Conservation (phyloP, 768 basidiomycete genomes). For the Cystofilobasidium capitatum region DNA sequence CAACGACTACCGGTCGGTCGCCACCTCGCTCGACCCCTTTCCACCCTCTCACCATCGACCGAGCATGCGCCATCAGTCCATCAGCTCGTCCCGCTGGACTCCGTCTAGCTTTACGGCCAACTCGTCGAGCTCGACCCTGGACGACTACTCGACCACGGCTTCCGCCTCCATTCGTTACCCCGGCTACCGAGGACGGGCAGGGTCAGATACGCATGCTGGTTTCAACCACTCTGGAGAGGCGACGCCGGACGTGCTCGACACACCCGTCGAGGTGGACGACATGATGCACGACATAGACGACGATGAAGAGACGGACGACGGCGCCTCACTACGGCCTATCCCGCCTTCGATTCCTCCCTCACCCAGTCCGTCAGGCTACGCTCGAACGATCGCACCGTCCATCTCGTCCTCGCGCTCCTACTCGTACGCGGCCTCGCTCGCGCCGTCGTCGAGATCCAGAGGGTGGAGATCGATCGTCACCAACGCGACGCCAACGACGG, state of each 20-base stretch:
- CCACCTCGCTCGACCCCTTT: slow-evolving; percentile 26
- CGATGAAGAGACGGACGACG: slow-evolving; percentile 60
- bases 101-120: not conserved
- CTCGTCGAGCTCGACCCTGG: slow-evolving; percentile 10
- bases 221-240: not conserved
- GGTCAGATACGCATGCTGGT: not conserved
- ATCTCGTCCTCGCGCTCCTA: not conserved
- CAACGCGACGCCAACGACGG: slow-evolving; percentile 12
- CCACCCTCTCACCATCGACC: slow-evolving; percentile 15
- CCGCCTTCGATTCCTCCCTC: slow-evolving; percentile 82
- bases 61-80: not conserved
- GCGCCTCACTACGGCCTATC: slow-evolving; percentile 80
- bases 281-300: not conserved
- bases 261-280: not conserved
- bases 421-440: slow-evolving; percentile 3
- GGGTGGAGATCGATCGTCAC: not conserved
- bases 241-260: not conserved
- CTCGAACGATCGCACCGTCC: not conserved
- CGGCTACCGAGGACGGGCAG: not conserved
- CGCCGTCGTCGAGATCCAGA: not conserved
- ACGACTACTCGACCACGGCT: slow-evolving; percentile 11
- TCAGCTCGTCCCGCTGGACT: not conserved
- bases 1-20: slow-evolving; percentile 8
- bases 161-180: not conserved
- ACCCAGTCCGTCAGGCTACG: slow-evolving; percentile 56